Percentiles rank a stretch among this genome's conserved stretches.
phyloP scores from a whole-genome alignment of 2,329 filamentous ascomycete species.

The Coleophoma cylindrospora region DNA sequence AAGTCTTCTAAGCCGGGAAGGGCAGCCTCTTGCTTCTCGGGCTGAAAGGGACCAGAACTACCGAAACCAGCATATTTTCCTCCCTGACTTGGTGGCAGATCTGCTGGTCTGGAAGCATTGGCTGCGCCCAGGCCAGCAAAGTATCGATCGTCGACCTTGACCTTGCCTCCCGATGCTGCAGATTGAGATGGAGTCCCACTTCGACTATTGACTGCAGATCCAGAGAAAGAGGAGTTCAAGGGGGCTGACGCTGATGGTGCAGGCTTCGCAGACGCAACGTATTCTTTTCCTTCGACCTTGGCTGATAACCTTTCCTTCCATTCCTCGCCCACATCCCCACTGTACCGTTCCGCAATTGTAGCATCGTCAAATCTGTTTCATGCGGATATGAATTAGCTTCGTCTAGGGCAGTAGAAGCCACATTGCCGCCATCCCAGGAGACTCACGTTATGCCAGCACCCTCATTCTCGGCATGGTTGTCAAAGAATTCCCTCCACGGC shows the following conservation, averaged over 20 bases:
- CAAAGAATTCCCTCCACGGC: conserved; percentile 83
- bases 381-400: conserved; percentile 2
- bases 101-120: conserved; percentile 71
- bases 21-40: conserved; percentile 34
- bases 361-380: conserved; percentile 62
- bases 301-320: conserved; percentile 87
- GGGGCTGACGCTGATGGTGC: conserved; percentile 17
- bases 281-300: conserved; percentile 84
- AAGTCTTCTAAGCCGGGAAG: conserved; percentile 79
- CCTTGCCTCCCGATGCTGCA: conserved; percentile 35
- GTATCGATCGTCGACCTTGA: conserved; percentile 77
- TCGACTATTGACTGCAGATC: conserved; percentile 17
- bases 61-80: conserved; percentile 93
- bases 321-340: conserved; percentile 86
- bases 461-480: conserved; percentile 61
- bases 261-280: conserved; percentile 65
- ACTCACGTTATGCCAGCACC: conserved; percentile 50
- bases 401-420: not conserved
- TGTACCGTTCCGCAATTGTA: conserved; percentile 86
- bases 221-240: conserved; percentile 11
- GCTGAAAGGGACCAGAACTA: conserved; percentile 52
- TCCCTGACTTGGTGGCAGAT: conserved; percentile 80
- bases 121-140: conserved; percentile 81
- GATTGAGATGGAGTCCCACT: conserved; percentile 24
- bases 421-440: not conserved